Evolutionary conservation across 148 eudicot genomes (phyloP), one percentile per base, ranked within the genome.

Genomic region (Nepenthes gracilis): DNA sequence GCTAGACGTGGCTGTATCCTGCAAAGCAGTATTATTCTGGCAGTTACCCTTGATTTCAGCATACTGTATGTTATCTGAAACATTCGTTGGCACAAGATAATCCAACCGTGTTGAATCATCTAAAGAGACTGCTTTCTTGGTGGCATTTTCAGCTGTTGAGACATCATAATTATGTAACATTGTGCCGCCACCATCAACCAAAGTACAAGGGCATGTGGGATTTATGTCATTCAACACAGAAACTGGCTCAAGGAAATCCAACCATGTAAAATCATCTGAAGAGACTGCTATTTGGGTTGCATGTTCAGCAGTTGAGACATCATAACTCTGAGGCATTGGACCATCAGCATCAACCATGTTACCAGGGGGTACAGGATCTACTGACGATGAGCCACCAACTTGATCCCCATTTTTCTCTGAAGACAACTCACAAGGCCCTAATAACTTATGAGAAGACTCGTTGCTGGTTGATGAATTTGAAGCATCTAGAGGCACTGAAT

Each of bases 161-260:
- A 61, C 56, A 71, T 54, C 23, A 62, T 5, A 50, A 13, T 67
- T 71, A 15, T 62, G 56, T 48, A 65, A 68, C 37, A 55, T 47
- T 13, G 49, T 63, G 54, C 65, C 67, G 61, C 70, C 68, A 55
- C 68, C 55, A 70, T 60, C 64, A 70, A 65, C 72, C 53, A 60
- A 48, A 52, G 33, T 60, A 64, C 55, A 57, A 47, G 67, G 61
- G 53, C 70, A 68, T 43, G 47, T 55, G 51, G 60, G 53, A 43
- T 72, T 71, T 5, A 47, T 58, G n/a, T 72, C 68, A 64, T 47
- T 51, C 5, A 66, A 59, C 13, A 52, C 67, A 6, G 62, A 36
- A 58, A 54, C 54, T 23, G 85, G 77, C 55, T 68, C 74, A 40
- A 67, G 54, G 67, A 57, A 75, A 69, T 77, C 81, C 69, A 72